Conservation (phyloP, 2,329 filamentous ascomycete species). For the Blumeria hordei region DNA sequence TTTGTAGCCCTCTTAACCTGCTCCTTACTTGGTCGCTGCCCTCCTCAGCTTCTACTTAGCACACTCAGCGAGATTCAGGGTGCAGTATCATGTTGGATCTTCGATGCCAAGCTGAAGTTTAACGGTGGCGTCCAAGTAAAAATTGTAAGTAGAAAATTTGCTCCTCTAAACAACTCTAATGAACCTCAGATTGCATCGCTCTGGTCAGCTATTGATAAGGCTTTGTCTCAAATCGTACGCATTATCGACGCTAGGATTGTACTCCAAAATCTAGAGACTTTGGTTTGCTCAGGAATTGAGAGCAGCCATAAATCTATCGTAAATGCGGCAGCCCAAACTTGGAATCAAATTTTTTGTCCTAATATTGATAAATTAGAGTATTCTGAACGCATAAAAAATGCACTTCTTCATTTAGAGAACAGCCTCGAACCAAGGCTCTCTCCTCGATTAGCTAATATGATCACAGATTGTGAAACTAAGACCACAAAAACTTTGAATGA, state of each 20-base stretch:
- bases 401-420: conserved; percentile 34
- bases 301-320: conserved; percentile 31
- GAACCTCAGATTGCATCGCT: conserved; percentile 20
- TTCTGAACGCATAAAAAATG: conserved; percentile 35
- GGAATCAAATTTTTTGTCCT: conserved; percentile 46
- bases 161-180: not conserved
- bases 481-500: no score
- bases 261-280: conserved; percentile 26
- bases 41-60: conserved; percentile 24
- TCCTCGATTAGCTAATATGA: no score
- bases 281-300: conserved; percentile 30
- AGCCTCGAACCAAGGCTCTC: conserved; percentile 4
- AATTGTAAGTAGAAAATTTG: conserved; percentile 19
- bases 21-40: conserved; percentile 17
- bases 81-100: conserved; percentile 37
- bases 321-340: conserved; percentile 30
- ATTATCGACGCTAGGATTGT: conserved; percentile 18
- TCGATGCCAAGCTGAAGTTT: conserved; percentile 26
- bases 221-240: conserved; percentile 15
- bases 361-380: conserved; percentile 32
- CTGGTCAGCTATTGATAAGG: conserved; percentile 24
- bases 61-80: conserved; percentile 35
- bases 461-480: no score
- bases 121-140: conserved; percentile 19
- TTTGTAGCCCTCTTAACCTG: conserved; percentile 23